Percentiles rank a stretch among this genome's conserved stretches.
phyloP scores from a whole-genome alignment of 106 monocot genomes.

The Dendrobium chrysotoxum region DNA sequence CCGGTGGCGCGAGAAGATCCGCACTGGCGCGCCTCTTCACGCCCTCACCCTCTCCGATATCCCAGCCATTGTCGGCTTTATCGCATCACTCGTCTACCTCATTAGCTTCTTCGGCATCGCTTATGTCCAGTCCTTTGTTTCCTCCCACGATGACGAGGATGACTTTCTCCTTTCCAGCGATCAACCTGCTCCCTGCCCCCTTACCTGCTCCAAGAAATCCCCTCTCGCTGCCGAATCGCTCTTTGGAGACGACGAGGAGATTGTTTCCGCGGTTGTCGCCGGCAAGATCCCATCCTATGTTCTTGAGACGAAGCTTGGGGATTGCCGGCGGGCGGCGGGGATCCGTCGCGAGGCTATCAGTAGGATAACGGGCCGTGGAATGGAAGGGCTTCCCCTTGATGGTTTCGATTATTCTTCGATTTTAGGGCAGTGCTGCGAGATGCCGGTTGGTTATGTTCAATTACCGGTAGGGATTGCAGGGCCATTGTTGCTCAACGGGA shows the following conservation, averaged over 20 bases:
- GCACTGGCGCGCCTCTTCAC: constrained; percentile 42
- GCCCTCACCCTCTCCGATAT: constrained; percentile 47
- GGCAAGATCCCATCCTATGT: constrained; percentile 55
- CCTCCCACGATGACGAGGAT: constrained; percentile 33
- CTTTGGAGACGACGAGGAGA: constrained; percentile 43
- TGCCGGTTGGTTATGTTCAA: constrained; percentile 66
- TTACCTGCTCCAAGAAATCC: neutral
- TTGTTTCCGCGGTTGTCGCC: constrained; percentile 39
- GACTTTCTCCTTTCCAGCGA: constrained; percentile 11
- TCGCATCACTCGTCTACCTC: constrained; percentile 70
- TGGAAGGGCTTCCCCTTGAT: constrained; percentile 68
- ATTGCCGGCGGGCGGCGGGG: constrained; percentile 56
- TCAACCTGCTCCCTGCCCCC: constrained; percentile 2
- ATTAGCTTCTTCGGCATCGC: constrained; percentile 67
- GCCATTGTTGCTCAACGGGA: constrained; percentile 61
- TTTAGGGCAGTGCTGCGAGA: constrained; percentile 86
- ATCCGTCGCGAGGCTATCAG: constrained; percentile 63
- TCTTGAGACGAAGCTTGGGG: constrained; percentile 53
- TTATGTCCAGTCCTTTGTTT: constrained; percentile 44
- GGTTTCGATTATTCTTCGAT: constrained; percentile 75
- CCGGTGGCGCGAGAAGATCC: constrained; percentile 61
- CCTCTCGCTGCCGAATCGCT: neutral
- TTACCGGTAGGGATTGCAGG: constrained; percentile 78
- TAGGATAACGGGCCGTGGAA: constrained; percentile 43
- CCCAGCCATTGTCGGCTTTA: constrained; percentile 42